These are phyloP conservation scores for Globisporangium okanoganense DNA, from an alignment of 352 stramenopile genomes.

Conservation along the genomic window DNA sequence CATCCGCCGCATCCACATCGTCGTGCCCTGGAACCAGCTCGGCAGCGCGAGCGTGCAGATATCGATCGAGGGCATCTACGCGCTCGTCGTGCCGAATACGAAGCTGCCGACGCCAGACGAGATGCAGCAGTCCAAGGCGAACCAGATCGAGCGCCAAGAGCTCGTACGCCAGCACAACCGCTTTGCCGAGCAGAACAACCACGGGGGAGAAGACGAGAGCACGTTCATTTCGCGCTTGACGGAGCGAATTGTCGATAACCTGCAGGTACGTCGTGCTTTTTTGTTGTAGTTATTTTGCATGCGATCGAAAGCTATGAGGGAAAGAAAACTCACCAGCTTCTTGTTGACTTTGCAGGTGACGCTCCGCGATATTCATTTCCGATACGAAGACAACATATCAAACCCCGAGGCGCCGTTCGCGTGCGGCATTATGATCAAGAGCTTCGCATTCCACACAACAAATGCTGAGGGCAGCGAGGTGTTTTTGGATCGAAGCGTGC, in stretches of 20 bases:
- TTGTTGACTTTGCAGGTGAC: conserved; percentile 32
- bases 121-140: conserved; percentile 51
- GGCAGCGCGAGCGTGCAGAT: conserved; percentile 76
- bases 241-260: conserved; percentile 72
- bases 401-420: conserved; percentile 63
- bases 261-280: conserved; percentile 27
- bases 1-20: conserved; percentile 61
- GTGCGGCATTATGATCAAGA: conserved; percentile 63
- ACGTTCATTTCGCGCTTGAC: conserved; percentile 79
- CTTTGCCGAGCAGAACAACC: conserved; percentile 41
- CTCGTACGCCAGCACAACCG: conserved; percentile 65
- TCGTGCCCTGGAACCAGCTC: conserved; percentile 86
- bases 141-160: conserved; percentile 61
- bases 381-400: conserved; percentile 72
- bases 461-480: conserved; percentile 57
- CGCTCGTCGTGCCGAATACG: conserved; percentile 64
- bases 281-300: not conserved
- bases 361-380: conserved; percentile 61
- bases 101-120: conserved; percentile 44
- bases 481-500: conserved; percentile 59
- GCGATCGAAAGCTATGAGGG: not conserved
- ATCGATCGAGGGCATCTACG: conserved; percentile 65
- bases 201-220: conserved; percentile 55
- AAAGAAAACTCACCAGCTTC: not conserved
- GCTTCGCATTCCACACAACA: conserved; percentile 70